phyloP scores from a whole-genome alignment of 73 alveolate species.

The Paramecium pentaurelia region DNA sequence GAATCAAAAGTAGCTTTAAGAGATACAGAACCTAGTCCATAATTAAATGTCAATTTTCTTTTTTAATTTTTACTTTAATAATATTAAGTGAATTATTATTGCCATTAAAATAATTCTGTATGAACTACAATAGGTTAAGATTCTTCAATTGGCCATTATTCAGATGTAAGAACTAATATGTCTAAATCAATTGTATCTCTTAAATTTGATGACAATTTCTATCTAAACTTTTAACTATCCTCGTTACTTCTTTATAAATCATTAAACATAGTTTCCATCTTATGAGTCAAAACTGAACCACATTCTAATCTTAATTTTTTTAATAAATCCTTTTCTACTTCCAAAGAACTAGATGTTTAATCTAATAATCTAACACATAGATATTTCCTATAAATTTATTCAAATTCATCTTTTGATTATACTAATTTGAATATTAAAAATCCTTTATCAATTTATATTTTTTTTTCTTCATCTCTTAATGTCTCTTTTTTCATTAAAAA shows the following conservation, averaged over 20 bases:
- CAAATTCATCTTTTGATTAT: conserved; percentile 8
- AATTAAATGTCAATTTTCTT: background rate
- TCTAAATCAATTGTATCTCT: conserved; percentile 24
- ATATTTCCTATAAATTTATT: background rate
- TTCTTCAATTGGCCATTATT: conserved; percentile 11
- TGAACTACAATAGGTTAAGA: background rate
- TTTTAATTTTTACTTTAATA: background rate
- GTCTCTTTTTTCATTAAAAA: background rate
- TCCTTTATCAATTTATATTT: background rate
- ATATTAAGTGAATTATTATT: background rate
- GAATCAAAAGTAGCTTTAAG: background rate
- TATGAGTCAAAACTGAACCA: background rate
- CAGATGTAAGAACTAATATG: background rate
- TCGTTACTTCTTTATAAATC: background rate
- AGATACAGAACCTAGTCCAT: conserved; percentile 9
- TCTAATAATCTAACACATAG: conserved; percentile 28
- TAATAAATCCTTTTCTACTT: background rate
- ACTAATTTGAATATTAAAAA: background rate
- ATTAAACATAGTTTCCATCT: conserved; percentile 27
- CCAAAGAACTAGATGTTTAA: background rate
- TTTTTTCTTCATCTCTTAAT: background rate
- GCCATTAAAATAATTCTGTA: background rate
- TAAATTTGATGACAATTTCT: background rate
- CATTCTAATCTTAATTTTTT: background rate
- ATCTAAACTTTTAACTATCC: background rate